A percentile compares a stretch with the other conserved stretches of the same genome.
These are phyloP conservation scores for Rehmannia glutinosa DNA, from an alignment of 257 asterid genomes.

Conservation along the genomic window DNA sequence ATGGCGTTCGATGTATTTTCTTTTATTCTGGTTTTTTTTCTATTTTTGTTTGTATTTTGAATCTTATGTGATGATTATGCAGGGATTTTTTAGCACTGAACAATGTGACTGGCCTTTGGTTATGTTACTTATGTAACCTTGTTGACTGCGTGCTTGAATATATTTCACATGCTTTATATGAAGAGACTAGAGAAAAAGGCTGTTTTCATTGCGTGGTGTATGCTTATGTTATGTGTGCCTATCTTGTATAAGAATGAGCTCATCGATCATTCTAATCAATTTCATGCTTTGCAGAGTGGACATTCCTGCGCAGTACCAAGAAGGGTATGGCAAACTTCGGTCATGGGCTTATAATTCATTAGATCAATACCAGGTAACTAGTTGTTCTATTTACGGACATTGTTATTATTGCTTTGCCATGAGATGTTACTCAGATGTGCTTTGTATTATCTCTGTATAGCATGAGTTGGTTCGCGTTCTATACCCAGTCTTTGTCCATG, in stretches of 20 bases:
- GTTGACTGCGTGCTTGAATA: too few relatives aligned
- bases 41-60: neutral
- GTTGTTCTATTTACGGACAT: neutral
- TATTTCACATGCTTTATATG: too few relatives aligned
- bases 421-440: neutral
- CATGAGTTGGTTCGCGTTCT: conserved; percentile 93
- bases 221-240: too few relatives aligned
- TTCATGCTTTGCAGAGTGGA: conserved; percentile 51
- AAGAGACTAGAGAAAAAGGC: too few relatives aligned
- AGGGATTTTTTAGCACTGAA: neutral
- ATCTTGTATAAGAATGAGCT: neutral
- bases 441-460: conserved; percentile 30
- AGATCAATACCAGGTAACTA: conserved; percentile 77
- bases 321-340: conserved; percentile 81
- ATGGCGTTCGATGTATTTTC: neutral
- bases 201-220: neutral
- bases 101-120: neutral
- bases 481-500: conserved; percentile 92
- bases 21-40: neutral
- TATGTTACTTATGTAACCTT: too few relatives aligned
- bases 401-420: neutral
- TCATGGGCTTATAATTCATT: conserved; percentile 91
- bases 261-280: neutral
- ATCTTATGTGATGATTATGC: neutral
- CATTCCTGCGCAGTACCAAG: conserved; percentile 74